Conservation (phyloP, 345 rosid species). For the Gossypium rotundifolium region DNA sequence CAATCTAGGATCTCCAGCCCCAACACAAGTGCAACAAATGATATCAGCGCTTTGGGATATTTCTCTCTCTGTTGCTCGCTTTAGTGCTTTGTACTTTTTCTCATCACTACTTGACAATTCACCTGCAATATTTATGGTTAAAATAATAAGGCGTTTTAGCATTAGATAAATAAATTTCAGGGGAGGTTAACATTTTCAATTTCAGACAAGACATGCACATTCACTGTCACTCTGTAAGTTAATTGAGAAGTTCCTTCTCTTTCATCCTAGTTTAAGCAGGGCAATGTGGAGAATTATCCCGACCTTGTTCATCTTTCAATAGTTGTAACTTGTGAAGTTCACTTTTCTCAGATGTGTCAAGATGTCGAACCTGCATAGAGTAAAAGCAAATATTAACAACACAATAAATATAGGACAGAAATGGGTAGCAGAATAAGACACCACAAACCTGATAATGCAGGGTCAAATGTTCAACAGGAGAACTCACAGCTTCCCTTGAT, state of each 20-base stretch:
- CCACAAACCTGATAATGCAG: constrained; percentile 95
- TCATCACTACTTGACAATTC: constrained; percentile 98
- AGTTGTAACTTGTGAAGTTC: constrained; percentile 98
- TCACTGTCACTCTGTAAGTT: neutral
- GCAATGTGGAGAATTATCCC: neutral
- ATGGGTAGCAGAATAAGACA: constrained; percentile 7
- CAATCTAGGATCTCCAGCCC: constrained; percentile 98
- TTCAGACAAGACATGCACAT: constrained; percentile 3
- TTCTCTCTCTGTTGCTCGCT: constrained; percentile 96
- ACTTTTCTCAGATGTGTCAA: constrained; percentile 98
- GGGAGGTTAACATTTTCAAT: neutral
- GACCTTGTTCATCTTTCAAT: constrained; percentile 99
- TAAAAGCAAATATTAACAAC: constrained; percentile 5
- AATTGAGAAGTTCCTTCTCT: neutral
- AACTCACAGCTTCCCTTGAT: constrained; percentile 98
- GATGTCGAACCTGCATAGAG: constrained; percentile 80
- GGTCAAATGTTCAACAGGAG: constrained; percentile 98
- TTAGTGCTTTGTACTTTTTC: constrained; percentile 93
- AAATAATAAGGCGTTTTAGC: neutral
- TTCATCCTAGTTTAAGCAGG: neutral
- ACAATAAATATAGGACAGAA: neutral
- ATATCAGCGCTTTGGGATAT: constrained; percentile 99
- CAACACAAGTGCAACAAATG: constrained; percentile 98
- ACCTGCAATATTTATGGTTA: constrained; percentile 39
- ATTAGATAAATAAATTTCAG: too few species aligned